These are phyloP conservation scores for Alternaria tenuissima DNA, from an alignment of 2,329 filamentous ascomycete species.

Conservation along the genomic window DNA sequence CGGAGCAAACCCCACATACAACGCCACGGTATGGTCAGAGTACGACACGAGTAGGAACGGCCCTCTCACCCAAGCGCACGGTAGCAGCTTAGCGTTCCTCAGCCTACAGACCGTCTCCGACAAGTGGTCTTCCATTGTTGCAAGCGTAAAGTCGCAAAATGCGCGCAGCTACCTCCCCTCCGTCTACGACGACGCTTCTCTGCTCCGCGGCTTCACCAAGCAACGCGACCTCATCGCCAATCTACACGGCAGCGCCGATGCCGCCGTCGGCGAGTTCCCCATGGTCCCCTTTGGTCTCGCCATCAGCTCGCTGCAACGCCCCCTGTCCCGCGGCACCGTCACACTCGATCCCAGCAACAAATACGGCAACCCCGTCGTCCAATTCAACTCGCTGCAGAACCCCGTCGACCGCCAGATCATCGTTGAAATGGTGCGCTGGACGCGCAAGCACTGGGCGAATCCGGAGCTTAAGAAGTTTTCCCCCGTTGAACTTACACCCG, in stretches of 20 bases:
- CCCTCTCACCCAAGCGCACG: slow-evolving; percentile 36
- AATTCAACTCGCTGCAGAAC: slow-evolving; percentile 47
- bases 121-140: slow-evolving; percentile 27
- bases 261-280: slow-evolving; percentile 44
- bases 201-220: slow-evolving; percentile 31
- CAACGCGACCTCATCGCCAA: slow-evolving; percentile 39
- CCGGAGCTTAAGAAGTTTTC: slow-evolving; percentile 41
- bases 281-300: slow-evolving; percentile 37
- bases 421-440: slow-evolving; percentile 46
- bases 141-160: slow-evolving; percentile 29
- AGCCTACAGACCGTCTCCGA: slow-evolving; percentile 26
- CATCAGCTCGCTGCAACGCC: slow-evolving; percentile 30
- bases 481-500: slow-evolving; percentile 44
- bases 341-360: slow-evolving; percentile 49
- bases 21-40: slow-evolving; percentile 34
- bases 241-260: slow-evolving; percentile 30
- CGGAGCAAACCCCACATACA: slow-evolving; percentile 34
- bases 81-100: slow-evolving; percentile 33
- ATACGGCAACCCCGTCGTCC: slow-evolving; percentile 39
- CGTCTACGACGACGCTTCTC: slow-evolving; percentile 25
- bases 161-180: slow-evolving; percentile 26
- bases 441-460: slow-evolving; percentile 45
- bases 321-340: slow-evolving; percentile 49
- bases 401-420: slow-evolving; percentile 49
- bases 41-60: slow-evolving; percentile 41